phyloP scores from a whole-genome alignment of 2,329 filamentous ascomycete species.

The Kalaharituber pfeilii region DNA sequence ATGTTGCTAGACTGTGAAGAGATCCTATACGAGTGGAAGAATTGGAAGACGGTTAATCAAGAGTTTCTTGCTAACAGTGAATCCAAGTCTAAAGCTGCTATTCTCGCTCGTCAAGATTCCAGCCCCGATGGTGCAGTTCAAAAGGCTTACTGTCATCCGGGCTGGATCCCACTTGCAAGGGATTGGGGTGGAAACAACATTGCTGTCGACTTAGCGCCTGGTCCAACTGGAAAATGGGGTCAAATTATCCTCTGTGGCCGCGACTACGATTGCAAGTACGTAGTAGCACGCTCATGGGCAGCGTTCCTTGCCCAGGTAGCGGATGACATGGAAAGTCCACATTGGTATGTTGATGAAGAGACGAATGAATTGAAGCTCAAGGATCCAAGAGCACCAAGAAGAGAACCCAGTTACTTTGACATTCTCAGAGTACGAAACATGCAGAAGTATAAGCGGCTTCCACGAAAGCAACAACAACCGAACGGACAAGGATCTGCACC shows the following conservation, averaged over 20 bases:
- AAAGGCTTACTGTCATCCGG: constrained; percentile 80
- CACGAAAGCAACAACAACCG: neutral
- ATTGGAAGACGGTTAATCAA: constrained; percentile 85
- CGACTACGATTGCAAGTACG: constrained; percentile 97
- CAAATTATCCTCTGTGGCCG: constrained; percentile 93
- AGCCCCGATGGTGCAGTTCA: constrained; percentile 75
- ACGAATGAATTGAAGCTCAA: constrained; percentile 76
- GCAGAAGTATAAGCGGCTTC: constrained; percentile 49
- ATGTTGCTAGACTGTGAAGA: constrained; percentile 98
- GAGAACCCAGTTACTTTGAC: constrained; percentile 86
- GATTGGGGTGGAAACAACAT: constrained; percentile 99
- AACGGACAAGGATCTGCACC: constrained; percentile 8
- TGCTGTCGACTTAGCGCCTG: constrained; percentile 79
- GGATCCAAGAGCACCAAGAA: constrained; percentile 74
- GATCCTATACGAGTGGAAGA: constrained; percentile 92
- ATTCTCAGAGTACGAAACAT: constrained; percentile 91
- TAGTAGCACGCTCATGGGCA: constrained; percentile 81
- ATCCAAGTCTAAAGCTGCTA: constrained; percentile 33
- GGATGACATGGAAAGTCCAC: constrained; percentile 77
- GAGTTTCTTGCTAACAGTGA: constrained; percentile 60
- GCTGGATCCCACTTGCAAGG: constrained; percentile 88
- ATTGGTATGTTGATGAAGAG: constrained; percentile 87
- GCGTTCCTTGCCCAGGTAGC: constrained; percentile 71
- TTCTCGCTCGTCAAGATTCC: constrained; percentile 69
- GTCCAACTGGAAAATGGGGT: constrained; percentile 79